Base-by-base conservation (phyloP, 2,329 filamentous ascomycete genomes). In the Microcyclospora pomicola region DNA sequence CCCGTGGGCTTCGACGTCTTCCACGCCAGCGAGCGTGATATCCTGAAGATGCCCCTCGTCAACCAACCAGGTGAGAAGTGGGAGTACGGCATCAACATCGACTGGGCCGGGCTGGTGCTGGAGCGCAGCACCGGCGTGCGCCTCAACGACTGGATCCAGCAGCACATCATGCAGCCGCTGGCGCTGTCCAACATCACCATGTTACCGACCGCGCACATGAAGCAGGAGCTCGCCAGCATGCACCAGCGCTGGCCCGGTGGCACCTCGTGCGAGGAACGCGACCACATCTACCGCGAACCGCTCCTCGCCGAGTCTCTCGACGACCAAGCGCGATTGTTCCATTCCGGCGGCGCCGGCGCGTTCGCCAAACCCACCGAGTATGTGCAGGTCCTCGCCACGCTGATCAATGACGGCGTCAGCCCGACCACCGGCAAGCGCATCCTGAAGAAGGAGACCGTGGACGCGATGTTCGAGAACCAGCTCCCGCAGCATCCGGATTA, bases 391-490 rank as follows among this genome's bases (percentile, higher is more conserved):
- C 64, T 83, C 2, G 66, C 73, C 0, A 65, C 68, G 0, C 59
- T 84, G 2, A 59, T 82, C 16, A 83, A 83, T 51, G 61, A 77
- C 42, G 79, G 80, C 33, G 70, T 61, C 0, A 75, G 68, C 27
- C 72, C 78, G 0, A 63, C 48, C 0, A 81, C 74, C 0, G 68
- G 69, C 1, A 53, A 55, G 0, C 61, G 64, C 36, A 67, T 83
- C 27, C 62, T 83, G 6, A 59, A 64, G 14, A 62, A 66, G 12
- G 60, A 66, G 24, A 80, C 75, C 0, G 69, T 83, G 0, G 65
- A 76, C 10, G 56, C 37, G 14, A 78, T 82, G 72, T 82, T 75
- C 55, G 62, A 61, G 40, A 81, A 82, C 51, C 75, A 59, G 43
- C 55, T 60, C 35, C 47, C 53, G 5, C 35, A 60, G 15, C 48